Conservation (phyloP, 805 yeast genomes). For the Starmera caribaea region DNA sequence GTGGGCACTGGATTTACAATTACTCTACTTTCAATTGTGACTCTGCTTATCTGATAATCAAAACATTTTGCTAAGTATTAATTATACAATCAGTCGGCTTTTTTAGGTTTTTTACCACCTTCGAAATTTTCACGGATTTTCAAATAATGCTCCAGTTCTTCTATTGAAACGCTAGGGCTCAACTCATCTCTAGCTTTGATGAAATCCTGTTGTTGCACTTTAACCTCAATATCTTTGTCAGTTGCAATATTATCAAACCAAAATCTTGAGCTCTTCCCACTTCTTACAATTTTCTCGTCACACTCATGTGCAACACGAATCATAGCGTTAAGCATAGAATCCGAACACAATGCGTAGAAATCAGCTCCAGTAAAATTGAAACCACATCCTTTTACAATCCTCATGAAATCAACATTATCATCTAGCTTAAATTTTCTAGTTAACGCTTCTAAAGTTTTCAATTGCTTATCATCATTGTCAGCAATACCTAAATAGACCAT, state of each 20-base stretch:
- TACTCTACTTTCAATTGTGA: too few relatives aligned
- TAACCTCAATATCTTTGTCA: slow-evolving; percentile 54
- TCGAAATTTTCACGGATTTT: slow-evolving; percentile 76
- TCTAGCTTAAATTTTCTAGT: slow-evolving; percentile 71
- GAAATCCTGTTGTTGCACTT: slow-evolving; percentile 67
- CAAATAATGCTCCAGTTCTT: slow-evolving; percentile 76
- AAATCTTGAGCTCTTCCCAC: slow-evolving; percentile 56
- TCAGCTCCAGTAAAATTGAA: slow-evolving; percentile 97
- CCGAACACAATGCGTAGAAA: slow-evolving; percentile 91
- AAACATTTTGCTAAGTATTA: too few relatives aligned
- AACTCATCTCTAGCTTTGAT: slow-evolving; percentile 63
- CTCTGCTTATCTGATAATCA: too few relatives aligned
- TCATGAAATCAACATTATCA: slow-evolving; percentile 45
- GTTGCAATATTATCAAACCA: slow-evolving; percentile 86
- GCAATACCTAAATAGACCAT: slow-evolving; percentile 89
- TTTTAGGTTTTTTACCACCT: slow-evolving; percentile 25
- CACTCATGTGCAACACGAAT: slow-evolving; percentile 73
- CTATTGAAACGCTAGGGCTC: slow-evolving; percentile 79
- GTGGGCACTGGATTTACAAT: too few relatives aligned
- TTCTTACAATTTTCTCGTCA: slow-evolving; percentile 48
- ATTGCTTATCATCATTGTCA: slow-evolving; percentile 83
- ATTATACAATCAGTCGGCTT: too few relatives aligned
- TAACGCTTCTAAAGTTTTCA: slow-evolving; percentile 76
- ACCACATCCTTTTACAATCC: slow-evolving; percentile 64
- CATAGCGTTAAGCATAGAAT: slow-evolving; percentile 95